Conservation (phyloP, 768 basidiomycete genomes). For the Termitomyces sp. region DNA sequence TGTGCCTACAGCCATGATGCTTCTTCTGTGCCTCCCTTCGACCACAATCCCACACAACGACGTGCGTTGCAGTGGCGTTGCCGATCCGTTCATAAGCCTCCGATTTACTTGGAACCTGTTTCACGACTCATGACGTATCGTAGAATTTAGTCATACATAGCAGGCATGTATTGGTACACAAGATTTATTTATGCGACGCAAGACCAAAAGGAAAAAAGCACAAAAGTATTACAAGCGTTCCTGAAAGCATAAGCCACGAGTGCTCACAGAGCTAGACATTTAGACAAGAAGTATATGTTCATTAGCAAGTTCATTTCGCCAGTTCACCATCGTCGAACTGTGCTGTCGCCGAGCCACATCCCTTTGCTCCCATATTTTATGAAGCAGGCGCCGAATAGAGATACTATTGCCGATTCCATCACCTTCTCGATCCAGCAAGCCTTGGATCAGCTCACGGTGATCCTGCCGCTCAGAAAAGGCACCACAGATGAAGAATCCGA, state of each 20-base stretch:
- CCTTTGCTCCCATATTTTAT: constrained; percentile 50
- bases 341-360: constrained; percentile 6
- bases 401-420: constrained; percentile 61
- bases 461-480: constrained; percentile 50
- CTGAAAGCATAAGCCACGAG: neutral
- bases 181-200: neutral
- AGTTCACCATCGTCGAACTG: constrained; percentile 40
- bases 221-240: neutral
- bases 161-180: neutral
- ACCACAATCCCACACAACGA: neutral
- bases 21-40: constrained; percentile 19
- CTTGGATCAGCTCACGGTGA: constrained; percentile 37
- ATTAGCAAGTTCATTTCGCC: constrained; percentile 50
- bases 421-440: constrained; percentile 44
- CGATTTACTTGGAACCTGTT: constrained; percentile 12
- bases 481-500: constrained; percentile 70
- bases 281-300: constrained; percentile 55
- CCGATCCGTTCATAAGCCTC: constrained; percentile 15
- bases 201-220: too few relatives aligned
- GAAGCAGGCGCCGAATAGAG: constrained; percentile 49
- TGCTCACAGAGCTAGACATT: neutral
- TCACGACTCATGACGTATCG: constrained; percentile 6
- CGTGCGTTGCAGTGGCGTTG: constrained; percentile 17
- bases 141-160: neutral
- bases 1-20: constrained; percentile 17